Base-by-base conservation (phyloP, 768 basidiomycete genomes). In the Phaffia tasmanica region DNA sequence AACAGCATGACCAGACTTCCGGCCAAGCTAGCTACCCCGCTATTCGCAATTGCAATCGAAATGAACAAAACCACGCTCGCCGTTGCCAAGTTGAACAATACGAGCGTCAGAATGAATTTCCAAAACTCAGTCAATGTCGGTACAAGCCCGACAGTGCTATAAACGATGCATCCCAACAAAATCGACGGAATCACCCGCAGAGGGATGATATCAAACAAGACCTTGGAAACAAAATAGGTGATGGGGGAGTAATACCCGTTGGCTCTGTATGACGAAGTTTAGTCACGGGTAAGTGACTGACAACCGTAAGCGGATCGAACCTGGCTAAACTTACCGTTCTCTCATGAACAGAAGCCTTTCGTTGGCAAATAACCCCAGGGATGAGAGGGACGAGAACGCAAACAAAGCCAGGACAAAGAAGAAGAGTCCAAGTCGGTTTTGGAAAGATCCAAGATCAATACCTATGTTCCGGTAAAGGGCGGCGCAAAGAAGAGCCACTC, bases 161-260 rank as follows among this genome's bases (percentile, higher is more conserved):
- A 99, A 14, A 95, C 85, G 71, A 99, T 97, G 6, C 89, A 88
- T 47, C 95, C 95, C 70, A 93, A 93, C 73, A 99, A 82, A 72
- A 99, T 82, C 0, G 95, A 92, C 16, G 95, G 95, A 11, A 99
- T 87, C 18, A 99, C 83, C 32, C 95, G 86, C 25, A 99, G 80
- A 0, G 95, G 95, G 4, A 98, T 80, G 71, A 98, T 91, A 74
- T 98, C 95, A 75, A 98, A 99, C 35, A 99, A 83, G 68, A 98
- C 84, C 82, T 99, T 99, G 67, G 94, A 93, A 1, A 88, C 80
- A 76, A 98, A 98, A 80, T 98, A 99, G 11, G 92, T 93, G 74
- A 93, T 86, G 1, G 95, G 87, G 0, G 91, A 89, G 76, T 99
- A 99, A 77, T 99, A 99, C 16, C 95, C 95, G 72, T 99, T 99